Base-by-base conservation (phyloP, 2,329 filamentous ascomycete genomes). In the Zarea fungicola region DNA sequence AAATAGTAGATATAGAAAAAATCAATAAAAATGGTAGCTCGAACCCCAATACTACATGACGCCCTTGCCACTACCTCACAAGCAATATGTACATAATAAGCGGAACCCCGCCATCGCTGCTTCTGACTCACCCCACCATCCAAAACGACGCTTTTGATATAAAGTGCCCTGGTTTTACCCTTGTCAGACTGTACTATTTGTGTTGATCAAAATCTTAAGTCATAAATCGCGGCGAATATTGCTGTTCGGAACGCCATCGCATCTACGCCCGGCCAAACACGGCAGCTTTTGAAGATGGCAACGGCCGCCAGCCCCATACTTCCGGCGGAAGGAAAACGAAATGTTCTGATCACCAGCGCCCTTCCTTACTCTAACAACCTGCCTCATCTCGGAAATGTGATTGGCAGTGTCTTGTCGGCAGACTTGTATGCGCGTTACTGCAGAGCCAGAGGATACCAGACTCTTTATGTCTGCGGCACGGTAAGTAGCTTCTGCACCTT, bases 301-400 rank as follows among this genome's bases (percentile, higher is more conserved):
- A 48, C 25, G 43, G 34, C 37, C 50, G 35, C 40, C 34, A 48
- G 54, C 51, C 71, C 71, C 54, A 80, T 85, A 53, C 67, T 88
- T 55, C 86, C 86, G 55, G 69, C 81, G 60, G 72, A 81, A 64
- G 87, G 85, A 58, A 84, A 95, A 76, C 80, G 84, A 60, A 97
- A 96, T 67, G 82, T 95, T 59, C 80, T 97, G 54, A 84, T 97
- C 60, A 96, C 92, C 36, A 92, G 86, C 59, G 91, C 91, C n/a
- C 70, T 96, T 41, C 90, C 90, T 35, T 96, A 96, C 60, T 71
- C 77, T 56, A 83, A 84, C 66, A 81, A 84, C 60, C 81, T 87
- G 25, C 86, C 90, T 42, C 91, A 96, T 71, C 73, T 96, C 59
- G 91, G 89, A 54, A 95, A 95, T 69, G 83, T 95, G 56, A 84